Evolutionary conservation across 345 rosid genomes (phyloP).

Genomic region (Syzygium grande): DNA sequence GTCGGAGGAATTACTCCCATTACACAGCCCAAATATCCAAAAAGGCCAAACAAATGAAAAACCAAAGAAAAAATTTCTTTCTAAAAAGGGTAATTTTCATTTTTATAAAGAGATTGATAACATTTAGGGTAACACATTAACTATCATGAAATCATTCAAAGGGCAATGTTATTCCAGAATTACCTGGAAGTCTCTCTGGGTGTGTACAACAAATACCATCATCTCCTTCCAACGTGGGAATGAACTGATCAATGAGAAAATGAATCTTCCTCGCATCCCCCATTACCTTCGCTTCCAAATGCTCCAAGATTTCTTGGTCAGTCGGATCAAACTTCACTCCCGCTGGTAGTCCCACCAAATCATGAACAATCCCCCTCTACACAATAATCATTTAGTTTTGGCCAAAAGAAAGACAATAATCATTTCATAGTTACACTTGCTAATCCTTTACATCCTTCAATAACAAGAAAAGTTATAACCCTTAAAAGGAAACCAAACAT

Average conservation of each 20-base stretch:
- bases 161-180: neutral
- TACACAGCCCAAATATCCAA: neutral
- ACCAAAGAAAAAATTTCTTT: neutral
- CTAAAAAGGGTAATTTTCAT: neutral
- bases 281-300: conserved; percentile 67
- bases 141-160: neutral
- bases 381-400: neutral
- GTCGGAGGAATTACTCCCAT: neutral
- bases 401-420: neutral
- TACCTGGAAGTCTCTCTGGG: conserved; percentile 92
- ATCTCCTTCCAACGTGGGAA: conserved; percentile 75
- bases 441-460: neutral
- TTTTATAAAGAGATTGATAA: neutral
- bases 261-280: conserved; percentile 53
- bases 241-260: conserved; percentile 82
- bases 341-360: conserved; percentile 82
- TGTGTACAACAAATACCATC: conserved; percentile 95
- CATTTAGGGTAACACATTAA: neutral
- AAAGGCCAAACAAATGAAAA: neutral
- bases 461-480: neutral
- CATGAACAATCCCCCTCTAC: conserved; percentile 49
- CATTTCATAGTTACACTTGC: neutral
- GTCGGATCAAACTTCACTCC: conserved; percentile 95
- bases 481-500: neutral
- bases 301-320: conserved; percentile 85